These are phyloP conservation scores for Dionaea muscipula DNA, from an alignment of 179 eudicot species.

Conservation along the genomic window DNA sequence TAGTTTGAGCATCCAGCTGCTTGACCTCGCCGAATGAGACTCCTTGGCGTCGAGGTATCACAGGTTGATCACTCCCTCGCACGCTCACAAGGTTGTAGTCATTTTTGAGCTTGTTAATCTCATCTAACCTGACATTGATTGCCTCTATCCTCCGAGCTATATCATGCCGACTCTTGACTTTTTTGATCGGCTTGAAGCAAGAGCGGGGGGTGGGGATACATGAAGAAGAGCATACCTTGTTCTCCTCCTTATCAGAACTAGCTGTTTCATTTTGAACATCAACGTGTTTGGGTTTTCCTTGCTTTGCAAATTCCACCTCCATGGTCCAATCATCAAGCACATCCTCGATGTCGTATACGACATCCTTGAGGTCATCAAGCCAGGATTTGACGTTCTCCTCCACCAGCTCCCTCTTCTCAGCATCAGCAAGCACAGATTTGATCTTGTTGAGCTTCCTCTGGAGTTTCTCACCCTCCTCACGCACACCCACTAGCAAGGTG, in stretches of 20 bases:
- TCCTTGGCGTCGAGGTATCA: background rate
- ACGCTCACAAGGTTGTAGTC: conserved; percentile 2
- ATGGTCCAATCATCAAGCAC: conserved; percentile 22
- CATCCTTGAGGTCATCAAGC: conserved; percentile 17
- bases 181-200: conserved; percentile 11
- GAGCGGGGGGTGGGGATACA: conserved; percentile 9
- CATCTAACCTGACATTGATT: conserved; percentile 11
- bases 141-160: conserved; percentile 12
- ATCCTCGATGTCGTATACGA: conserved; percentile 24
- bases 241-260: background rate
- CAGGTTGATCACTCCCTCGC: background rate
- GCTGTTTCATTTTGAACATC: too few relatives aligned
- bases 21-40: conserved; percentile 6
- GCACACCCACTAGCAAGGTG: conserved; percentile 12
- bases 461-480: conserved; percentile 14
- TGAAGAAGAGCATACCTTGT: conserved; percentile 10
- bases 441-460: conserved; percentile 6
- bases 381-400: conserved; percentile 9
- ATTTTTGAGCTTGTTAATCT: conserved; percentile 4
- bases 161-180: conserved; percentile 11
- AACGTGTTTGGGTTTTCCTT: background rate
- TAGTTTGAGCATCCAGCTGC: conserved; percentile 9
- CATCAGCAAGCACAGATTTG: conserved; percentile 14
- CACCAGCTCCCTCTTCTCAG: conserved; percentile 17
- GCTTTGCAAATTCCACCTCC: background rate